These are phyloP conservation scores for Kuraishia molischiana DNA, from an alignment of 805 yeast species.

Conservation along the genomic window DNA sequence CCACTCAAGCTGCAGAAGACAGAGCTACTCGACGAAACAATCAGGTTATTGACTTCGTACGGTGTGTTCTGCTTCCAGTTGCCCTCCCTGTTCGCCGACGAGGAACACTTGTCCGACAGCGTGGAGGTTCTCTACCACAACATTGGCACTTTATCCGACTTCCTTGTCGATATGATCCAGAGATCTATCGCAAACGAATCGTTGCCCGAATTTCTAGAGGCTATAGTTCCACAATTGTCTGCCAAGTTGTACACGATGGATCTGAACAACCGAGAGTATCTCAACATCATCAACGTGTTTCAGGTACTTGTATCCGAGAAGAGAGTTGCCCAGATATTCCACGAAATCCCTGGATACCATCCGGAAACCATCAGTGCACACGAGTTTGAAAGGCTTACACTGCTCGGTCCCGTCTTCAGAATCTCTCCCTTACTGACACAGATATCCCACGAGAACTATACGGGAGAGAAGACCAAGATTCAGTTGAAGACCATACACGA, in stretches of 20 bases:
- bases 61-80: constrained; percentile 62
- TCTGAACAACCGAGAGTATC: constrained; percentile 37
- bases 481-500: constrained; percentile 43
- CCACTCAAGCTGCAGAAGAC: constrained; percentile 25
- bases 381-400: constrained; percentile 48
- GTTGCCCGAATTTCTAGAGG: constrained; percentile 46
- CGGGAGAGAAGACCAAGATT: constrained; percentile 21
- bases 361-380: constrained; percentile 37
- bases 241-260: constrained; percentile 26
- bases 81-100: constrained; percentile 47
- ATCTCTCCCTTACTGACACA: constrained; percentile 61
- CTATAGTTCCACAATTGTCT: constrained; percentile 37
- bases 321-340: constrained; percentile 48
- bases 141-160: constrained; percentile 24
- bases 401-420: constrained; percentile 70
- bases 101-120: constrained; percentile 20
- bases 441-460: constrained; percentile 37
- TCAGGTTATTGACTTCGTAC: constrained; percentile 44
- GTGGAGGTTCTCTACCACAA: constrained; percentile 16
- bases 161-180: constrained; percentile 44
- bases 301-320: constrained; percentile 52
- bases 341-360: constrained; percentile 45
- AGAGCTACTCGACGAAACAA: constrained; percentile 34
- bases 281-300: constrained; percentile 41
- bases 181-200: constrained; percentile 61